Evolutionary conservation across 2,329 filamentous ascomycete species (phyloP).

Genomic region (Aspergillus sp.): DNA sequence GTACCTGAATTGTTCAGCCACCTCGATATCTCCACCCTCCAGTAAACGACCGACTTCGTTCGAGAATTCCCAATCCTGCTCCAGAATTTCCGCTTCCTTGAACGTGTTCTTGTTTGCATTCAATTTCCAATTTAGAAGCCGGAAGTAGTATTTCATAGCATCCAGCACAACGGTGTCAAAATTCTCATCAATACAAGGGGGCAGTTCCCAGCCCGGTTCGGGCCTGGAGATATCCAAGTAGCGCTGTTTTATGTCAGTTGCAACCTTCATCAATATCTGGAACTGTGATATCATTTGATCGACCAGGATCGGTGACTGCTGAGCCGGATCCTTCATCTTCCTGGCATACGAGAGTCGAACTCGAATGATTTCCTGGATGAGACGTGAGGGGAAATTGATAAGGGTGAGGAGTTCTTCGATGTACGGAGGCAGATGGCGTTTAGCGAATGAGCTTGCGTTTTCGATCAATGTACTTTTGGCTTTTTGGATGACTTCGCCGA

Average conservation of each 20-base stretch:
- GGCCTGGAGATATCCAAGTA: constrained; percentile 78
- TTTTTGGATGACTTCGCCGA: constrained; percentile 83
- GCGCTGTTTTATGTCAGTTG: constrained; percentile 85
- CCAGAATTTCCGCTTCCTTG: constrained; percentile 94
- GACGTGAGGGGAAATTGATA: constrained; percentile 92
- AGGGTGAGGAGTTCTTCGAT: constrained; percentile 93
- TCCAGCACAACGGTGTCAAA: constrained; percentile 90
- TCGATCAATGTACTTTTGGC: constrained; percentile 85
- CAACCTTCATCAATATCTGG: constrained; percentile 83
- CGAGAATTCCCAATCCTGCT: constrained; percentile 96
- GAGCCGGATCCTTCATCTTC: constrained; percentile 90
- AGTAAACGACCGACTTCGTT: constrained; percentile 87
- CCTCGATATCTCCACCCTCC: constrained; percentile 90
- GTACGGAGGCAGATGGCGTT: constrained; percentile 87
- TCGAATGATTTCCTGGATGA: constrained; percentile 94
- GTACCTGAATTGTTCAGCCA: constrained; percentile 88
- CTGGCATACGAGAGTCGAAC: constrained; percentile 85
- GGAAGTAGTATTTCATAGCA: constrained; percentile 95
- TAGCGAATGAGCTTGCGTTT: constrained; percentile 76
- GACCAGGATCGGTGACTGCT: constrained; percentile 87
- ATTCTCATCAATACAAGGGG: constrained; percentile 91
- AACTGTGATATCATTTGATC: constrained; percentile 98
- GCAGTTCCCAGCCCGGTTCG: constrained; percentile 89
- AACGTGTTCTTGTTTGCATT: constrained; percentile 98
- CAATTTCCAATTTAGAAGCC: constrained; percentile 96